Conservation (phyloP, 164 flowering plant genomes). For the Liquidambar formosana region DNA sequence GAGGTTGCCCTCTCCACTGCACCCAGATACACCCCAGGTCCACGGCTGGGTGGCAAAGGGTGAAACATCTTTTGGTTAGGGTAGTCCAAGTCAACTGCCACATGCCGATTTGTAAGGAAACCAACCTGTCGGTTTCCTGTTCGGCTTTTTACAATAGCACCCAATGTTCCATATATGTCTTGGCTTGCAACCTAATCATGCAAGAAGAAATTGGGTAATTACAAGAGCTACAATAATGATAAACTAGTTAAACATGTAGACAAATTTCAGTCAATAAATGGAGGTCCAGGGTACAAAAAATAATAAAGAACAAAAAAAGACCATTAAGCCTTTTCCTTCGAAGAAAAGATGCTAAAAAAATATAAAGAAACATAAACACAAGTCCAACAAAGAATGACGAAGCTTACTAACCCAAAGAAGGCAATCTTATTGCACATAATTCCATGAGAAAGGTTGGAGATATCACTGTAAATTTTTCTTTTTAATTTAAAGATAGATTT, state of each 20-base stretch:
- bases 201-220: background rate
- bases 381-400: no score
- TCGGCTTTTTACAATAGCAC: slow-evolving; percentile 96
- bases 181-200: slow-evolving; percentile 88
- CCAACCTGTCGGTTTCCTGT: slow-evolving; percentile 91
- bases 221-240: background rate
- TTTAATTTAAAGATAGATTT: no score
- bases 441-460: no score
- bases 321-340: background rate
- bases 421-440: no score
- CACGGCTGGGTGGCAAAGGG: slow-evolving; percentile 97
- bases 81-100: slow-evolving; percentile 93
- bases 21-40: slow-evolving; percentile 97
- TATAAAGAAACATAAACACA: no score
- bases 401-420: no score
- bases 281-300: background rate
- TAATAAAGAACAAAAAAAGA: background rate
- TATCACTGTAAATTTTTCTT: no score
- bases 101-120: slow-evolving; percentile 96
- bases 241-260: background rate
- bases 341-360: background rate
- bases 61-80: slow-evolving; percentile 99
- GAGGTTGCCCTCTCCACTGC: slow-evolving; percentile 99
- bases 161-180: slow-evolving; percentile 95
- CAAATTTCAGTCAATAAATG: slow-evolving; percentile 1